These are phyloP conservation scores for Debaryomyces udenii DNA, from an alignment of 1,139 yeast species.

Conservation along the genomic window DNA sequence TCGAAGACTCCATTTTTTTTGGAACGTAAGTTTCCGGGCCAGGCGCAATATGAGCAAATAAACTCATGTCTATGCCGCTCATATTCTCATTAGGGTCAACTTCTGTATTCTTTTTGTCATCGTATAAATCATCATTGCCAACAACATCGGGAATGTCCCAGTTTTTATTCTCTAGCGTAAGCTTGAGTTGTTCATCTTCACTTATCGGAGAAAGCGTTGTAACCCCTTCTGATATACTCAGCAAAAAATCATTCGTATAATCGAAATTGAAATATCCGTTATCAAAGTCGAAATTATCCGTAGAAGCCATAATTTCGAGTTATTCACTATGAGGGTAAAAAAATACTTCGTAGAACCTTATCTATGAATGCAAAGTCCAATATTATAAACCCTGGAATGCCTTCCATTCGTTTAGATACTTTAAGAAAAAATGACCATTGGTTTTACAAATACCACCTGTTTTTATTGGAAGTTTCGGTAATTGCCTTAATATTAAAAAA, in stretches of 20 bases:
- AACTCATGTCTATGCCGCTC: conserved; percentile 1
- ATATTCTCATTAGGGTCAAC: conserved; percentile 5
- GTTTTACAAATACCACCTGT: conserved; percentile 7
- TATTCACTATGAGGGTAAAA: neutral
- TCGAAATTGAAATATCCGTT: conserved; percentile 34
- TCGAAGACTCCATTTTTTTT: conserved; percentile 7
- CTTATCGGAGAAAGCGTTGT: conserved; percentile 21
- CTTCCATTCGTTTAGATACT: too few species aligned
- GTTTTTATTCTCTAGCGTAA: neutral
- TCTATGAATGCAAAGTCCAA: too few species aligned
- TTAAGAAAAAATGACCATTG: conserved; percentile 3
- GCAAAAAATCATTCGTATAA: conserved; percentile 38
- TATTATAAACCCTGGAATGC: too few species aligned
- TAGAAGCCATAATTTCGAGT: conserved; percentile 14
- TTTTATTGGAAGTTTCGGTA: neutral
- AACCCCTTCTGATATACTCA: conserved; percentile 32
- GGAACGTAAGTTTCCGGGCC: neutral
- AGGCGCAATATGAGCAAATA: neutral
- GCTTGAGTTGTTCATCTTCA: conserved; percentile 12
- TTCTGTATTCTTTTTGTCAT: neutral
- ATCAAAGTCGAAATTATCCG: conserved; percentile 22
- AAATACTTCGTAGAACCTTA: too few species aligned
- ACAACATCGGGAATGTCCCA: conserved; percentile 2
- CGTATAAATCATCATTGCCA: neutral
- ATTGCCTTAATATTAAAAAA: conserved; percentile 6